phyloP scores from a whole-genome alignment of 129 eudicot species.

The Deinandra increscens region DNA sequence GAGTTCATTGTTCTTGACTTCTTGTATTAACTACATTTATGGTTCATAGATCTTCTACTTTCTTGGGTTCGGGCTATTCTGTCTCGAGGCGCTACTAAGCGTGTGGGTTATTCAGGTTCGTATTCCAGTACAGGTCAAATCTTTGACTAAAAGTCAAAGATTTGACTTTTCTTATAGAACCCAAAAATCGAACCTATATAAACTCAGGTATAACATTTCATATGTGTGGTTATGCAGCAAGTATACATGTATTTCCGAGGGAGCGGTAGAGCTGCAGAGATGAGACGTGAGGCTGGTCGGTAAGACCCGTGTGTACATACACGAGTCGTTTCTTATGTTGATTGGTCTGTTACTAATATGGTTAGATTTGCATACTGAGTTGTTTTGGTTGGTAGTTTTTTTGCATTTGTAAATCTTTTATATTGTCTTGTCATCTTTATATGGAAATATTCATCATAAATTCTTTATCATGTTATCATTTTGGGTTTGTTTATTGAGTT shows the following conservation, averaged over 20 bases:
- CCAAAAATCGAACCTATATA: not conserved
- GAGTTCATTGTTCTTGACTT: not conserved
- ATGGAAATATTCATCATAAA: too few relatives aligned
- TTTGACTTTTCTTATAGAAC: not conserved
- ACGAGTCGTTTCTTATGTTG: conserved; percentile 7
- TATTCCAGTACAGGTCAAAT: not conserved
- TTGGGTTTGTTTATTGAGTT: too few relatives aligned
- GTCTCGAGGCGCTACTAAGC: conserved; percentile 78
- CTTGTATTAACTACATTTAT: conserved; percentile 17
- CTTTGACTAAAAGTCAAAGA: not conserved
- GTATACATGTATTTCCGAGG: conserved; percentile 97
- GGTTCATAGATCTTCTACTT: conserved; percentile 82
- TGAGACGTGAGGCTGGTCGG: conserved; percentile 73
- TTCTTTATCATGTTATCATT: too few relatives aligned
- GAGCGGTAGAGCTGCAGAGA: conserved; percentile 78
- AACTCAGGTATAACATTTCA: not conserved
- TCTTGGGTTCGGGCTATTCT: conserved; percentile 84
- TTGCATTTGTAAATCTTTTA: conserved; percentile 27
- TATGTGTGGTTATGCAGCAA: conserved; percentile 61
- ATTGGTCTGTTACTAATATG: not conserved
- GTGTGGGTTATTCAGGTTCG: conserved; percentile 89
- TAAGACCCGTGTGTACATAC: conserved; percentile 35
- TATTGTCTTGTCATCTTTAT: not conserved
- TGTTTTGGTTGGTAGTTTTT: conserved; percentile 17
- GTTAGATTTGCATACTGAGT: conserved; percentile 2